phyloP scores from a whole-genome alignment of 2,329 filamentous ascomycete genomes.

The Aspergillus sp. region DNA sequence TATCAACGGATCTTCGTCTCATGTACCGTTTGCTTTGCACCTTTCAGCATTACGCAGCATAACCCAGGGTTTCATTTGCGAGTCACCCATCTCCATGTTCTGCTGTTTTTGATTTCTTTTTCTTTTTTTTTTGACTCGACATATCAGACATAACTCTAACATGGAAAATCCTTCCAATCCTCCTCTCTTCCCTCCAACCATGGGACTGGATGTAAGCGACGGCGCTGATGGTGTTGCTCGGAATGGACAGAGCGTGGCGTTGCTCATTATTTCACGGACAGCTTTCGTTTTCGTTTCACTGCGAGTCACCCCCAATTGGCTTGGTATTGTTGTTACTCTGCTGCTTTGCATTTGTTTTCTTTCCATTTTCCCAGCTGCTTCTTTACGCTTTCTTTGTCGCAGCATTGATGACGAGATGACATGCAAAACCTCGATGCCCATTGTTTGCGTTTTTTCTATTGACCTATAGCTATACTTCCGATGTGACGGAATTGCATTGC shows the following conservation, averaged over 20 bases:
- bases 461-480: background rate
- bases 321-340: slow-evolving; percentile 3
- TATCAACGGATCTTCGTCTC: slow-evolving; percentile 20
- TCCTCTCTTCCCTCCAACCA: slow-evolving; percentile 10
- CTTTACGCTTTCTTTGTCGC: slow-evolving; percentile 14
- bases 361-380: slow-evolving; percentile 8
- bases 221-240: slow-evolving; percentile 34
- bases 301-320: background rate
- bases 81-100: slow-evolving; percentile 7
- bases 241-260: slow-evolving; percentile 21
- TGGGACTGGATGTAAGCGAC: slow-evolving; percentile 27
- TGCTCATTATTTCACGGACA: slow-evolving; percentile 12
- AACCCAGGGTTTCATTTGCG: slow-evolving; percentile 12
- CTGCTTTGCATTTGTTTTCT: slow-evolving; percentile 5
- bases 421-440: slow-evolving; percentile 10
- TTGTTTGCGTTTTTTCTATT: background rate
- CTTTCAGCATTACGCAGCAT: slow-evolving; percentile 10
- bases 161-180: background rate
- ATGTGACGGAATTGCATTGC: slow-evolving; percentile 1
- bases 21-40: slow-evolving; percentile 19
- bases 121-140: slow-evolving; percentile 1
- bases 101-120: slow-evolving; percentile 3
- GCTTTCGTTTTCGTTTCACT: background rate
- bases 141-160: background rate
- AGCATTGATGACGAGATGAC: slow-evolving; percentile 31